Evolutionary conservation across 2,329 filamentous ascomycete genomes (phyloP).

Genomic region (Alternaria metachromatica): DNA sequence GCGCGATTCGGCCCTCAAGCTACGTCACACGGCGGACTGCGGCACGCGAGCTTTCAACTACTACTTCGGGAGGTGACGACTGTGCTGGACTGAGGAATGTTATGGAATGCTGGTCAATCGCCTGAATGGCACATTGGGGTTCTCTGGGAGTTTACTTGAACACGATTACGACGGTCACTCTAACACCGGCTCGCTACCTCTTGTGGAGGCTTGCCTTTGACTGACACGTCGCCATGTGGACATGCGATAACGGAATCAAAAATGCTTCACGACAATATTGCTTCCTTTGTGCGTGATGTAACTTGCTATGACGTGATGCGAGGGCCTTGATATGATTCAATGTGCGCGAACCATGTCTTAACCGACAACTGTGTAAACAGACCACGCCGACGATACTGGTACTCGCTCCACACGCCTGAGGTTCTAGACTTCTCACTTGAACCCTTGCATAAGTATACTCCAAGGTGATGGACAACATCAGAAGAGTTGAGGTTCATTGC

Average conservation of each 20-base stretch:
- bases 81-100: constrained; percentile 37
- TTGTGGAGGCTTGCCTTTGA: constrained; percentile 45
- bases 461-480: too few relatives aligned
- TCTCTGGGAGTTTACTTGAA: constrained; percentile 45
- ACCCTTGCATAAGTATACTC: background rate
- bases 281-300: constrained; percentile 13
- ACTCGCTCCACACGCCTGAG: background rate
- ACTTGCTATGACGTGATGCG: background rate
- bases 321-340: background rate
- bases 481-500: too few relatives aligned
- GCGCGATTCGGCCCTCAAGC: constrained; percentile 16
- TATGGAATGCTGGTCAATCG: constrained; percentile 45
- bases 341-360: background rate
- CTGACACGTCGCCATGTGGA: constrained; percentile 46
- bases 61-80: constrained; percentile 27
- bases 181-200: constrained; percentile 46
- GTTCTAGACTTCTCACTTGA: background rate
- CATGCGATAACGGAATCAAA: constrained; percentile 43
- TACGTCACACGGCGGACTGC: constrained; percentile 36
- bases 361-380: background rate
- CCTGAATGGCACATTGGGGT: constrained; percentile 36
- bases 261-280: constrained; percentile 47
- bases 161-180: constrained; percentile 36
- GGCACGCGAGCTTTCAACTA: constrained; percentile 35
- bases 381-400: background rate